A percentile compares a stretch with the other conserved stretches of the same genome.
phyloP scores from a whole-genome alignment of 108 stramenopile genomes.

The Cafeteria roenbergensis region DNA sequence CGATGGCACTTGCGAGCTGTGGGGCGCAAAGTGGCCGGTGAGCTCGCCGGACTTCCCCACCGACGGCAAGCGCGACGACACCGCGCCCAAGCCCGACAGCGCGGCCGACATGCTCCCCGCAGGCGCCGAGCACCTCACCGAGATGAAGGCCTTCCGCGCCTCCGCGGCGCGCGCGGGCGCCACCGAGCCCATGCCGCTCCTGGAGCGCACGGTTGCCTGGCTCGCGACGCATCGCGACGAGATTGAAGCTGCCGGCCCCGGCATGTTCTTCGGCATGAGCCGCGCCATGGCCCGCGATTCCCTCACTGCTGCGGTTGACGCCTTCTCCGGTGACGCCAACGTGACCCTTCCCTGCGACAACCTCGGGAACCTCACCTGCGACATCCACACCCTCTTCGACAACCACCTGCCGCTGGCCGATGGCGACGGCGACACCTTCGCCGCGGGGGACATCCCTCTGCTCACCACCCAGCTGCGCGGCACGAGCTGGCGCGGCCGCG shows the following conservation, averaged over 20 bases:
- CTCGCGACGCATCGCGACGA: not conserved
- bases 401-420: slow-evolving; percentile 16
- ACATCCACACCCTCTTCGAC: not conserved
- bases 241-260: not conserved
- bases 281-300: too few relatives aligned
- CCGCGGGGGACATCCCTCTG: too few relatives aligned
- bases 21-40: not conserved
- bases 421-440: slow-evolving; percentile 10
- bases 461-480: slow-evolving; percentile 12
- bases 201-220: not conserved
- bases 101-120: not conserved
- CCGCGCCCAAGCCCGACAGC: not conserved
- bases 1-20: not conserved
- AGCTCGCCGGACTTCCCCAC: not conserved
- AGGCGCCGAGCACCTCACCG: not conserved
- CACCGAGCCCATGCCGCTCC: not conserved
- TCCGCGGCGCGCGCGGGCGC: too few relatives aligned
- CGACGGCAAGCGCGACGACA: not conserved
- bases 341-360: not conserved
- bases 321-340: too few relatives aligned
- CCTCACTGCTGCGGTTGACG: too few relatives aligned
- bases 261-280: not conserved
- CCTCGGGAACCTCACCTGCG: slow-evolving; percentile 11
- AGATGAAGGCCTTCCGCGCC: too few relatives aligned
- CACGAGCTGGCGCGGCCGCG: slow-evolving; percentile 12